These are phyloP conservation scores for Coniferiporia sulphurascens DNA, from an alignment of 1,284 basidiomycete species.

Conservation along the genomic window DNA sequence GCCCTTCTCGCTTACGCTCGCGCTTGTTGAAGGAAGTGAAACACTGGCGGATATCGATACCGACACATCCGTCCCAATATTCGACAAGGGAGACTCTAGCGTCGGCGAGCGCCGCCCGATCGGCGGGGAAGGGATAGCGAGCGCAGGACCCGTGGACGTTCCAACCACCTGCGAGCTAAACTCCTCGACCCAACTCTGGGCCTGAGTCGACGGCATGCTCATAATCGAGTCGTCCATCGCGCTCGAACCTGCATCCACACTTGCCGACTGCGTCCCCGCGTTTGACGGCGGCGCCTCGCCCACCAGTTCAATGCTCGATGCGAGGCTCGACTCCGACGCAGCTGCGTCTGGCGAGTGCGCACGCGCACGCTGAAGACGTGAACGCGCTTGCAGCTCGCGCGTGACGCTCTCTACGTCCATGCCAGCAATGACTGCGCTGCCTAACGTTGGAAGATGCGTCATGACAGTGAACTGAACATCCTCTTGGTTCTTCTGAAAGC, in stretches of 20 bases:
- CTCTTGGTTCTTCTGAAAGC: constrained; percentile 81
- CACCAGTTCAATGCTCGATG: constrained; percentile 42
- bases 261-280: background rate
- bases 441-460: constrained; percentile 74
- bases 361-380: constrained; percentile 24
- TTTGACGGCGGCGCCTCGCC: constrained; percentile 22
- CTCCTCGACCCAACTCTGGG: constrained; percentile 52
- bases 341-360: constrained; percentile 16
- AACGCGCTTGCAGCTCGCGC: constrained; percentile 57
- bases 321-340: constrained; percentile 34
- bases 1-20: constrained; percentile 14
- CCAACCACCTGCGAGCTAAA: constrained; percentile 25
- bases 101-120: constrained; percentile 4
- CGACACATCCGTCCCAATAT: constrained; percentile 27
- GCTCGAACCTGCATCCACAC: constrained; percentile 2
- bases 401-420: constrained; percentile 85
- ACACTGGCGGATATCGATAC: constrained; percentile 32
- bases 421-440: constrained; percentile 63
- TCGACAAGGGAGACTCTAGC: constrained; percentile 16
- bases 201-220: constrained; percentile 24
- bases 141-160: constrained; percentile 12
- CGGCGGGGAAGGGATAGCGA: constrained; percentile 15
- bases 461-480: constrained; percentile 80
- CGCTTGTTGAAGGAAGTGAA: constrained; percentile 15
- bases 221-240: constrained; percentile 7